Conservation (phyloP, 1,284 basidiomycete species). For the Sanghuangporus baumii region DNA sequence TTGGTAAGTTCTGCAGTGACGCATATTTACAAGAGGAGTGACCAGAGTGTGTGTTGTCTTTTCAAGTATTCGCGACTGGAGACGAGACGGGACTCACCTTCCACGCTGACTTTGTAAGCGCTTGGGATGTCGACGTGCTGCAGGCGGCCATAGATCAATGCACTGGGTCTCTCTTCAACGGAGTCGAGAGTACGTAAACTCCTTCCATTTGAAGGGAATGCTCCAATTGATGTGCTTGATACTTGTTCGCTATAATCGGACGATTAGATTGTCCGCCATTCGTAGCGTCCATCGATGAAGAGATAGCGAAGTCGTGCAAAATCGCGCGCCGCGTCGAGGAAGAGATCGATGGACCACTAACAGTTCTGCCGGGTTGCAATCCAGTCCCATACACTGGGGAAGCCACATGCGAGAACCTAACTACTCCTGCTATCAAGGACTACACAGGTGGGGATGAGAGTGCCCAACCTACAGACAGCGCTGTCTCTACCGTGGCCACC, state of each 20-base stretch:
- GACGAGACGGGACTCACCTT: slow-evolving; percentile 27
- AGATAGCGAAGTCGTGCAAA: slow-evolving; percentile 21
- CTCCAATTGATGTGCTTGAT: slow-evolving; percentile 4
- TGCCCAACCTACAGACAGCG: background rate
- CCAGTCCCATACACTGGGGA: slow-evolving; percentile 32
- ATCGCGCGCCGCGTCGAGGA: slow-evolving; percentile 23
- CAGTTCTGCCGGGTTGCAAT: slow-evolving; percentile 40
- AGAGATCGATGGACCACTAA: slow-evolving; percentile 22
- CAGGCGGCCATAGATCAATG: slow-evolving; percentile 27
- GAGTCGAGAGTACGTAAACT: slow-evolving; percentile 24
- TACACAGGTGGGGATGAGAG: background rate
- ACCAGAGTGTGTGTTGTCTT: background rate
- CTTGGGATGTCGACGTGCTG: slow-evolving; percentile 28
- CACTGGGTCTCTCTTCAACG: slow-evolving; percentile 20
- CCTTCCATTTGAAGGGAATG: background rate
- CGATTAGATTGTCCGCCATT: slow-evolving; percentile 3
- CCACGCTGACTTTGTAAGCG: slow-evolving; percentile 31
- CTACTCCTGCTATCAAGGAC: background rate
- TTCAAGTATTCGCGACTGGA: slow-evolving; percentile 25
- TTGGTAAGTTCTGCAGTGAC: slow-evolving; percentile 1
- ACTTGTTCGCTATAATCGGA: background rate
- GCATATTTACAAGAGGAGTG: background rate
- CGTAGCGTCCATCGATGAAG: background rate
- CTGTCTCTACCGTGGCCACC: background rate
- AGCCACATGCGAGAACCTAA: background rate